These are phyloP conservation scores for Porcisia hertigi DNA, from an alignment of 208 protist genomes.

Conservation along the genomic window DNA sequence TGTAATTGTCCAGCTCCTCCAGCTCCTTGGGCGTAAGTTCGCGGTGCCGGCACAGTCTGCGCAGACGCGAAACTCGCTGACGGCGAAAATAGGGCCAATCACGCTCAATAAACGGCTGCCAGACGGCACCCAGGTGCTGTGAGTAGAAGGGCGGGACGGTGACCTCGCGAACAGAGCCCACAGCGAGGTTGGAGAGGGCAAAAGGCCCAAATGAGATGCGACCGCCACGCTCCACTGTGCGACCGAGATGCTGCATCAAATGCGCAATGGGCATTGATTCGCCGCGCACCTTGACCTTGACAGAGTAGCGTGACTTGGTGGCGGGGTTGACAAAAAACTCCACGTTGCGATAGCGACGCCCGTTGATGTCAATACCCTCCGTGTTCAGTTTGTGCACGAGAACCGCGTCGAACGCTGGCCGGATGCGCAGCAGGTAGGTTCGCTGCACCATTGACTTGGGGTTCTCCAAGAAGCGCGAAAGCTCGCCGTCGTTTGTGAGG, in stretches of 20 bases:
- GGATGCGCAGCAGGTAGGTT: constrained; percentile 85
- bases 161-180: constrained; percentile 86
- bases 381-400: constrained; percentile 88
- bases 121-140: constrained; percentile 59
- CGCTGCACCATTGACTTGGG: constrained; percentile 77
- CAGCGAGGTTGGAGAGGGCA: constrained; percentile 65
- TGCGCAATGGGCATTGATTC: constrained; percentile 76
- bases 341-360: constrained; percentile 49
- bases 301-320: constrained; percentile 74
- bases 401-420: constrained; percentile 80
- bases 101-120: constrained; percentile 87
- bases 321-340: constrained; percentile 88
- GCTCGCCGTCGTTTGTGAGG: constrained; percentile 90
- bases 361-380: constrained; percentile 83
- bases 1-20: constrained; percentile 89
- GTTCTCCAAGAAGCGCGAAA: constrained; percentile 81
- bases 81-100: constrained; percentile 90
- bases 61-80: constrained; percentile 69
- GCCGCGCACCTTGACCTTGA: constrained; percentile 85
- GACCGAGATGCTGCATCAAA: constrained; percentile 84
- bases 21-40: constrained; percentile 78
- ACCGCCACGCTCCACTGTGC: constrained; percentile 77
- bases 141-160: constrained; percentile 82
- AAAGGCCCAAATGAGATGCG: constrained; percentile 88
- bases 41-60: constrained; percentile 61